Evolutionary conservation across 768 basidiomycete genomes (phyloP).

Genomic region (Polyporus arcularius): DNA sequence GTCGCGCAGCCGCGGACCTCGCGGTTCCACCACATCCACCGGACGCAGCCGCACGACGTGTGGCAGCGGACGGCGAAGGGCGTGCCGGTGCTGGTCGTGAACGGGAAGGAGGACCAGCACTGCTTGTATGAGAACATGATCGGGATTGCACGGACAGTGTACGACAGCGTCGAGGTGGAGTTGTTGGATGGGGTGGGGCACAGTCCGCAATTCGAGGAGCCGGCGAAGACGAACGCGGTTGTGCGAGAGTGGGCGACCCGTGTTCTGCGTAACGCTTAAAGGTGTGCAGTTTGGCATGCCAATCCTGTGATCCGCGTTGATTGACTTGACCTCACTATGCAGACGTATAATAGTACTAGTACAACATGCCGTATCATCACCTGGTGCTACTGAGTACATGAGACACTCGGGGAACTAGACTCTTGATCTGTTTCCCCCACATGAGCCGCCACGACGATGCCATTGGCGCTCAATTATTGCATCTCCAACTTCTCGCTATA

Average conservation of each 20-base stretch:
- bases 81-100: constrained; percentile 24
- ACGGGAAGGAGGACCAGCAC: constrained; percentile 26
- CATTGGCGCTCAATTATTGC: too few species aligned
- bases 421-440: too few species aligned
- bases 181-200: constrained; percentile 25
- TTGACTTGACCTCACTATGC: too few species aligned
- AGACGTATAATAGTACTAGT: too few species aligned
- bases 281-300: neutral
- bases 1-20: constrained; percentile 21
- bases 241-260: constrained; percentile 30
- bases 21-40: constrained; percentile 17
- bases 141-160: constrained; percentile 13
- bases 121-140: constrained; percentile 19
- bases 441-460: too few species aligned
- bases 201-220: constrained; percentile 23
- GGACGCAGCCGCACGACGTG: constrained; percentile 24
- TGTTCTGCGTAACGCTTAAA: constrained; percentile 13
- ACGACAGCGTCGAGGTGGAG: constrained; percentile 19
- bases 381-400: too few species aligned
- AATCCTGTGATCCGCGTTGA: too few species aligned
- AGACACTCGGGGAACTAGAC: too few species aligned
- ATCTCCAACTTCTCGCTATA: too few species aligned
- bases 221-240: constrained; percentile 18
- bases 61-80: constrained; percentile 20
- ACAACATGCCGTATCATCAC: too few species aligned